phyloP scores from a whole-genome alignment of 768 basidiomycete species.

The Obba rivulosa region DNA sequence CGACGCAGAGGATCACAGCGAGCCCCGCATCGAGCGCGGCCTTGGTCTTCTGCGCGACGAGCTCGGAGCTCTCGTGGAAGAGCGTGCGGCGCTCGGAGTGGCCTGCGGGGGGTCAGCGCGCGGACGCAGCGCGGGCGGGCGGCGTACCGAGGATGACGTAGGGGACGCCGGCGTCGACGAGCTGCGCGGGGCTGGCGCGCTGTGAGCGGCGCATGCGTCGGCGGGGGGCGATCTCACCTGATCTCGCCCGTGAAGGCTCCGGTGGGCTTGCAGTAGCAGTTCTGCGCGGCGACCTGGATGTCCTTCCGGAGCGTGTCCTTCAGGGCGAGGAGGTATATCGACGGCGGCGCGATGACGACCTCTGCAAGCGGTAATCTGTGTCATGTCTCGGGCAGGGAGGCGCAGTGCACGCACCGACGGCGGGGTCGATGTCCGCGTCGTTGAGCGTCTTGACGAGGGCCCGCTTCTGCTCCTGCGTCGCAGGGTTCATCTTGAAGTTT shows the following conservation, averaged over 20 bases:
- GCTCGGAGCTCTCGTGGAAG: constrained; percentile 82
- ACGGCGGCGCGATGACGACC: constrained; percentile 89
- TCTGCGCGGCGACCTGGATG: constrained; percentile 84
- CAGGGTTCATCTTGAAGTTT: constrained; percentile 98
- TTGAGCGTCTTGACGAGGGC: constrained; percentile 70
- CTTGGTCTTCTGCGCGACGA: constrained; percentile 83
- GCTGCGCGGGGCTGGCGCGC: constrained; percentile 63
- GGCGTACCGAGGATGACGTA: constrained; percentile 84
- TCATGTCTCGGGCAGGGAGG: constrained; percentile 10
- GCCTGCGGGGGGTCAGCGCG: constrained; percentile 37
- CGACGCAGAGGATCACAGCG: constrained; percentile 92
- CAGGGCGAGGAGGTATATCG: constrained; percentile 80
- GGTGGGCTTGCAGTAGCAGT: constrained; percentile 70
- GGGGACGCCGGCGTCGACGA: constrained; percentile 79
- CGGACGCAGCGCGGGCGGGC: not conserved
- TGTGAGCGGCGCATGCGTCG: not conserved
- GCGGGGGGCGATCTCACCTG: constrained; percentile 63
- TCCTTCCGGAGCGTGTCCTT: constrained; percentile 56
- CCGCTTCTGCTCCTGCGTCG: constrained; percentile 55
- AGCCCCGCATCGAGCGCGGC: constrained; percentile 73
- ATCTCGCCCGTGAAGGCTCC: constrained; percentile 98
- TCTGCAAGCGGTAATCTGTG: constrained; percentile 41
- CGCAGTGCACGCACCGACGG: constrained; percentile 52
- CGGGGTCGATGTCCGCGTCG: constrained; percentile 68
- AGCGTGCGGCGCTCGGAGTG: constrained; percentile 95